Evolutionary conservation across 2,329 filamentous ascomycete genomes (phyloP), one percentile per base, ranked within the genome.

Genomic region (Alternaria sp.): DNA sequence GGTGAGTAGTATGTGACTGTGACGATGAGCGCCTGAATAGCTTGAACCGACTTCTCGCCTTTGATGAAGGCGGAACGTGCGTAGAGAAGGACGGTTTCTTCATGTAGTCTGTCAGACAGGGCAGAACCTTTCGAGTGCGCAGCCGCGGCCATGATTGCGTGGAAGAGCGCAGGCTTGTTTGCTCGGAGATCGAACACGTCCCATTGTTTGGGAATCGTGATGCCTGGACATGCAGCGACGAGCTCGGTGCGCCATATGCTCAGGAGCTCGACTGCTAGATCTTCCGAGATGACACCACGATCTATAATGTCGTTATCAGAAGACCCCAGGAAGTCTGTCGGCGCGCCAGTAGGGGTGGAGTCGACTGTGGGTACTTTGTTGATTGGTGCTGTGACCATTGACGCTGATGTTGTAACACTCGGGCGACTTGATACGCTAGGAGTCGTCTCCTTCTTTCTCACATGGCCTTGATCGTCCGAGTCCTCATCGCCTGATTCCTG

Each of bases 21-120:
- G 1, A 79, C 70, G 8, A 78, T 62, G n/a, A 79, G 59, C 10
- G 77, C 77, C 60, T 79, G 77, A 6, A 79, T 73, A 50, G 73
- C 72, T 57, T 79, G 73, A n/a, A 79, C 61, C 1, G 74, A 75
- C 59, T 79, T 79, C 53, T 78, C 76, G n/a, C 76, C 76, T n/a
- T 74, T 75, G 43, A 79, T 73, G 55, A 79, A 79, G 3, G 76
- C 65, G 6, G 70, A 72, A 53, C 73, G 70, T 30, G 77, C 77
- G 45, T 77, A 79, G 6, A 78, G 66, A 47, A 74, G 71, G 2
- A 78, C 67, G 2, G 77, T 68, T 45, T 79, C 77, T 57, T 79
- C 73, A n/a, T 77, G 70, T 3, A 79, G 60, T 36, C 67, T 69
- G 28, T 77, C 76, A 0, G 77, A 79, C 23, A 79, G 62, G 5